phyloP scores from a whole-genome alignment of 2,329 filamentous ascomycete species.

The Colletotrichum liriopes region DNA sequence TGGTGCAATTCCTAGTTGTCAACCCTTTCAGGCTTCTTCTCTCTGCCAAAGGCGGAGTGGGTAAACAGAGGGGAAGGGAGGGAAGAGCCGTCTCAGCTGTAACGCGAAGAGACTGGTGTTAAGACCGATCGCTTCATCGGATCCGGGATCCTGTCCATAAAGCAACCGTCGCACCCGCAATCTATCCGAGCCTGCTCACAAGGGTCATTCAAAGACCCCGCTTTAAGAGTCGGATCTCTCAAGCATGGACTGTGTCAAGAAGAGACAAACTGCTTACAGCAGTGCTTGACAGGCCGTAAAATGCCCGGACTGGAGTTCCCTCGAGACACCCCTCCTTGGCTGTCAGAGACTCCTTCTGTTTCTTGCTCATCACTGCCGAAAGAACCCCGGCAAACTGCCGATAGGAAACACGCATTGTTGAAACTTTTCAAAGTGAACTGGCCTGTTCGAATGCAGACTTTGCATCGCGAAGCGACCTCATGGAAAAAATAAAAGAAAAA shows the following conservation, averaged over 20 bases:
- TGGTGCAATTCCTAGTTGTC: slow-evolving; percentile 8
- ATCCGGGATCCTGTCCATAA: slow-evolving; percentile 25
- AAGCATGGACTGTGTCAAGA: slow-evolving; percentile 34
- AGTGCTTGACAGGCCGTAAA: slow-evolving; percentile 13
- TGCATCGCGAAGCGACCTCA: slow-evolving; percentile 16
- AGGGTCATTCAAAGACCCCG: not conserved
- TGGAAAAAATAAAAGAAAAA: slow-evolving; percentile 3
- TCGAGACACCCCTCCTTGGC: not conserved
- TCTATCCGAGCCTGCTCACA: slow-evolving; percentile 6
- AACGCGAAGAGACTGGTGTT: slow-evolving; percentile 8
- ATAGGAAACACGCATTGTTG: not conserved
- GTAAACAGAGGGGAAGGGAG: not conserved
- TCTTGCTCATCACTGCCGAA: not conserved
- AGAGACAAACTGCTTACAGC: not conserved
- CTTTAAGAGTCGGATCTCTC: slow-evolving; percentile 21
- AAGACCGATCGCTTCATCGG: slow-evolving; percentile 16
- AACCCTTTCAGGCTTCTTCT: not conserved
- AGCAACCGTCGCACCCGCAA: not conserved
- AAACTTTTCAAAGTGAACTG: slow-evolving; percentile 21
- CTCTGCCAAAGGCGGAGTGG: not conserved
- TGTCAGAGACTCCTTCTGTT: not conserved
- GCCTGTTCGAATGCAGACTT: slow-evolving; percentile 11
- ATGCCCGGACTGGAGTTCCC: not conserved
- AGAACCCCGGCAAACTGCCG: not conserved
- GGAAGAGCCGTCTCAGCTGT: slow-evolving; percentile 9